Base-by-base conservation (phyloP, 306 rosid genomes). In the Citrullus colocynthis region DNA sequence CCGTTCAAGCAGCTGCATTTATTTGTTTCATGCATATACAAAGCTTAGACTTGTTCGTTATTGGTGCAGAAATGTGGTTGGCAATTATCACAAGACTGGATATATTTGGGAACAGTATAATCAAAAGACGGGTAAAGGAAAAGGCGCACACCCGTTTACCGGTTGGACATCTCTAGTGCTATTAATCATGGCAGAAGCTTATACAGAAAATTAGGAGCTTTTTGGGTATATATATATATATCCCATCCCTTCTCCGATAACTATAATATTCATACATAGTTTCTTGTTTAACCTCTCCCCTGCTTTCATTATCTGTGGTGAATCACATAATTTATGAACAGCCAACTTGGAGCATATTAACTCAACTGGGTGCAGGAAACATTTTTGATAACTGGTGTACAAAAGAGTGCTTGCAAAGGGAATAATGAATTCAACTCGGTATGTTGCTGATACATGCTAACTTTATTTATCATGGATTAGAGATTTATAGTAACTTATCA, bases 91-190 rank as follows among this genome's bases (percentile, higher is more conserved):
- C 56, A 80, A 83, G 80, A 89, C 84, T 36, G 97, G 99, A 71
- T 95, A 76, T 77, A 67, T 95, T 52, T 92, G 97, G 97, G 99
- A 95, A 83, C 99, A 95, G 63, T 95, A 87, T 56, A 97, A 95
- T 57, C 97, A 92, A 82, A 66, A 36, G 66, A 88, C 86, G 16
- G 99, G 99, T 6, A 88, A 89, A 71, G 99, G 99, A 75, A 89
- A 95, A 80, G 99, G 99, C 13, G 61, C 95, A 6, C 97, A 89
- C 17, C 90, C 85, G 9, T 95, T 95, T 78, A 90, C 96, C 2
- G 99, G 99, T 24, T 95, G 99, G 99, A 92, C 97, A 34, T 88
- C 99, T 48, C 93, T 95, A 16, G 89, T 92, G 64, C 80, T 92
- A 54, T 76, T 95, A 57, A 88, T 91, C 76, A 95, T 92, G 97